A percentile compares a stretch with the other conserved stretches of the same genome.
These are phyloP conservation scores for Blastomyces gilchristii DNA, from an alignment of 2,329 filamentous ascomycete genomes.

Conservation along the genomic window DNA sequence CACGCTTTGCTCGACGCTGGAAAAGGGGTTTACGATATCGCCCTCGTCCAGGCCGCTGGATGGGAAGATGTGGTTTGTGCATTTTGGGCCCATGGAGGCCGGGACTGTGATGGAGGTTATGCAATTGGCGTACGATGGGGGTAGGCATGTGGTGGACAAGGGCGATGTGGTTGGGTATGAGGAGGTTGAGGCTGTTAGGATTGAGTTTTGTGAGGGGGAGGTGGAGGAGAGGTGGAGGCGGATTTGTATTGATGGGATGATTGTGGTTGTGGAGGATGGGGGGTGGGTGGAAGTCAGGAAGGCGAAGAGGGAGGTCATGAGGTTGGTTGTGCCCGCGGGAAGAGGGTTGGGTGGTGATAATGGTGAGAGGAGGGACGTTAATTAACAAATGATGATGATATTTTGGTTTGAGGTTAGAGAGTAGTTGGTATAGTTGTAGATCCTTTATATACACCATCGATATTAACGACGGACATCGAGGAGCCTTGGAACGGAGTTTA, in stretches of 20 bases:
- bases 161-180: constrained; percentile 58
- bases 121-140: constrained; percentile 50
- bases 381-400: not conserved
- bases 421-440: not conserved
- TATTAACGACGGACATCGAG: not conserved
- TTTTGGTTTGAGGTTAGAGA: not conserved
- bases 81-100: constrained; percentile 59
- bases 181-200: constrained; percentile 54
- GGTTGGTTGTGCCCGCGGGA: constrained; percentile 7
- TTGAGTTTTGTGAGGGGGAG: constrained; percentile 53
- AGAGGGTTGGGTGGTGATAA: not conserved
- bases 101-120: constrained; percentile 67
- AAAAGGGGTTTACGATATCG: constrained; percentile 72
- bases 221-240: constrained; percentile 58
- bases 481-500: not conserved
- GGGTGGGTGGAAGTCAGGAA: constrained; percentile 59
- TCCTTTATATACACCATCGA: not conserved
- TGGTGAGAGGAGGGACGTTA: not conserved
- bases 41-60: constrained; percentile 61
- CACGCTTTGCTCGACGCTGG: constrained; percentile 68
- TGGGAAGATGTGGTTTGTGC: constrained; percentile 58
- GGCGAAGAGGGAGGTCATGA: constrained; percentile 9
- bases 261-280: constrained; percentile 59
- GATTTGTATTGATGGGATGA: constrained; percentile 85
- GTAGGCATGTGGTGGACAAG: constrained; percentile 49